These are phyloP conservation scores for Salix viminalis DNA, from an alignment of 345 rosid genomes.

Conservation along the genomic window DNA sequence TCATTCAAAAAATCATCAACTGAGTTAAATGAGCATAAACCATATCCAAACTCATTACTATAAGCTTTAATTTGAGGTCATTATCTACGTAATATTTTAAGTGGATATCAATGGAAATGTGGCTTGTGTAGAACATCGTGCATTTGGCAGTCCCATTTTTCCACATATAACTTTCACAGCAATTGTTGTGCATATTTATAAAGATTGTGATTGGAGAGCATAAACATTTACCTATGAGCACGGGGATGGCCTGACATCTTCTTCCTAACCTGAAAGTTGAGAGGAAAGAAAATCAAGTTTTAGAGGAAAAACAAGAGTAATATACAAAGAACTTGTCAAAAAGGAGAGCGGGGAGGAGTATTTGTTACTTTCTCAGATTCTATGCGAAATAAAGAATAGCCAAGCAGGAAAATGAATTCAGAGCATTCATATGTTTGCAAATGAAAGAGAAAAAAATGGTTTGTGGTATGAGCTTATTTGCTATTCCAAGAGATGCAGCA, in stretches of 20 bases:
- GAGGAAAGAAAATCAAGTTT: neutral
- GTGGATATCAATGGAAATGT: neutral
- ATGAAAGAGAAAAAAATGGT: neutral
- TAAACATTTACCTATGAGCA: conserved; percentile 52
- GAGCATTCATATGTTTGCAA: neutral
- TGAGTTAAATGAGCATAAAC: neutral
- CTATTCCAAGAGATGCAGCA: neutral
- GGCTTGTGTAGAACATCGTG: neutral
- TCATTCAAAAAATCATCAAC: neutral
- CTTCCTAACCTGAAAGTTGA: conserved; percentile 55
- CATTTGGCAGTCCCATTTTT: neutral
- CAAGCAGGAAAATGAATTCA: neutral
- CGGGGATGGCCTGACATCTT: conserved; percentile 62
- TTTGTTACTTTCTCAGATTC: neutral
- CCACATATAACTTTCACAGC: neutral
- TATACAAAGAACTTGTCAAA: neutral
- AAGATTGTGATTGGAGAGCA: neutral
- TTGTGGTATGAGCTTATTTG: neutral
- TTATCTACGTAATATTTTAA: neutral
- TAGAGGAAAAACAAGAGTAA: neutral
- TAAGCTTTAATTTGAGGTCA: neutral
- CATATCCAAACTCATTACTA: neutral
- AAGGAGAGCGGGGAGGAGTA: neutral
- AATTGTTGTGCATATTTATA: neutral
- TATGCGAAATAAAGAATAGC: neutral